Evolutionary conservation across 805 yeast genomes (phyloP).

Genomic region (Metschnikowia henanensis): DNA sequence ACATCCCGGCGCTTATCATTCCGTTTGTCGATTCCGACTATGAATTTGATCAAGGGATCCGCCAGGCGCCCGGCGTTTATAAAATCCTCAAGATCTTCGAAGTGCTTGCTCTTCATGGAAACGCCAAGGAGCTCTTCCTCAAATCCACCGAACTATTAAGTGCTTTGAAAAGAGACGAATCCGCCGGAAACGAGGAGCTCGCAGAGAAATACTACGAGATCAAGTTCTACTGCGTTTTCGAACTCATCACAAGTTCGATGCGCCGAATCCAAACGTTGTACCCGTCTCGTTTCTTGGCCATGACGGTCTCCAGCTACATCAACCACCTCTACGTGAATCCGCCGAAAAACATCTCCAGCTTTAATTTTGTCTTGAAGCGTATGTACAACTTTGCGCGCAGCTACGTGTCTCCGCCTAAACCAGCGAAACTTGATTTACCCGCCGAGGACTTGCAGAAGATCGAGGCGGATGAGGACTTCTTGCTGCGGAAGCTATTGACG

Average conservation of each 20-base stretch:
- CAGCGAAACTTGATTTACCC: constrained; percentile 40
- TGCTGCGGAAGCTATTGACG: constrained; percentile 66
- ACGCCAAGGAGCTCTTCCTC: constrained; percentile 77
- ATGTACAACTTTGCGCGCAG: constrained; percentile 61
- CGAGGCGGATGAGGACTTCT: constrained; percentile 53
- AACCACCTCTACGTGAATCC: constrained; percentile 45
- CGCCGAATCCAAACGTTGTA: constrained; percentile 63
- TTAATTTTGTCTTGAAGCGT: constrained; percentile 54
- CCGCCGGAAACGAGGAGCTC: constrained; percentile 9
- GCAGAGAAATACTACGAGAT: constrained; percentile 44
- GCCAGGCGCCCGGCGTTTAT: constrained; percentile 41
- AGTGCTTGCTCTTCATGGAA: constrained; percentile 65
- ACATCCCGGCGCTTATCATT: constrained; percentile 70
- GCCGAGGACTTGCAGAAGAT: constrained; percentile 40
- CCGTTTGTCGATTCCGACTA: constrained; percentile 47
- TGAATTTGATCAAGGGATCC: constrained; percentile 26
- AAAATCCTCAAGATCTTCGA: constrained; percentile 53
- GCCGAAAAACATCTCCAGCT: constrained; percentile 22
- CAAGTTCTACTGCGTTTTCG: constrained; percentile 65
- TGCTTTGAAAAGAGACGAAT: constrained; percentile 28
- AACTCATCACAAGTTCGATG: constrained; percentile 59
- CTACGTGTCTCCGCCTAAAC: constrained; percentile 32
- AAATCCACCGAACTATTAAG: constrained; percentile 66
- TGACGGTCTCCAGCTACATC: constrained; percentile 60
- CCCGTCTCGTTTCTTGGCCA: constrained; percentile 78